A percentile compares a stretch with the other conserved stretches of the same genome.
Conservation (phyloP, 768 basidiomycete genomes). For the Psilocybe azurescens region DNA sequence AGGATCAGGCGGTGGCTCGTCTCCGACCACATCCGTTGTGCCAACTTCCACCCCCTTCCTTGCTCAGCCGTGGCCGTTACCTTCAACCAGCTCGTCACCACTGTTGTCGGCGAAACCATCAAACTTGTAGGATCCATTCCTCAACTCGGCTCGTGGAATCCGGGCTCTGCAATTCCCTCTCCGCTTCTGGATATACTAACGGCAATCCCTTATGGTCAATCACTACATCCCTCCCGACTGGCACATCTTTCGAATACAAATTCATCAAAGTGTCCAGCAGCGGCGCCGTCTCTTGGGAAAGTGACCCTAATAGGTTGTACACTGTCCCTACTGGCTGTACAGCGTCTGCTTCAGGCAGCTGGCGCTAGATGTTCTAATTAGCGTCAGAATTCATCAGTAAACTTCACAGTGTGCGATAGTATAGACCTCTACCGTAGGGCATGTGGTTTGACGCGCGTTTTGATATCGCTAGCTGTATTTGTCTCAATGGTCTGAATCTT, state of each 20-base stretch:
- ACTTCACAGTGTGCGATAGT: not conserved
- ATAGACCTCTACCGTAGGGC: no score
- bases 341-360: not conserved
- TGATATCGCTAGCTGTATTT: no score
- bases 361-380: not conserved
- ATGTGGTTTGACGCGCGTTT: no score
- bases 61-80: not conserved
- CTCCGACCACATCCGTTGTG: not conserved
- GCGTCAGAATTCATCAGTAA: not conserved
- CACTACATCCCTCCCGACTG: not conserved
- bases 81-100: slow-evolving; percentile 12
- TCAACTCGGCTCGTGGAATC: slow-evolving; percentile 9
- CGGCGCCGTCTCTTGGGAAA: slow-evolving; percentile 10
- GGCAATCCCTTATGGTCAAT: slow-evolving; percentile 7
- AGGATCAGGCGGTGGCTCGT: not conserved
- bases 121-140: slow-evolving; percentile 7
- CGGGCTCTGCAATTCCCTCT: slow-evolving; percentile 4
- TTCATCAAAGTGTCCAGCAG: slow-evolving; percentile 13
- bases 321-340: slow-evolving; percentile 1
- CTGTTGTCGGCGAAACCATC: slow-evolving; percentile 10
- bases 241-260: slow-evolving; percentile 6
- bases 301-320: slow-evolving; percentile 9
- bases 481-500: no score
- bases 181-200: slow-evolving; percentile 3
- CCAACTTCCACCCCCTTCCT: not conserved